Evolutionary conservation across 1,139 yeast genomes (phyloP), one percentile per base, ranked within the genome.

Genomic region (Taiozyma sp.): DNA sequence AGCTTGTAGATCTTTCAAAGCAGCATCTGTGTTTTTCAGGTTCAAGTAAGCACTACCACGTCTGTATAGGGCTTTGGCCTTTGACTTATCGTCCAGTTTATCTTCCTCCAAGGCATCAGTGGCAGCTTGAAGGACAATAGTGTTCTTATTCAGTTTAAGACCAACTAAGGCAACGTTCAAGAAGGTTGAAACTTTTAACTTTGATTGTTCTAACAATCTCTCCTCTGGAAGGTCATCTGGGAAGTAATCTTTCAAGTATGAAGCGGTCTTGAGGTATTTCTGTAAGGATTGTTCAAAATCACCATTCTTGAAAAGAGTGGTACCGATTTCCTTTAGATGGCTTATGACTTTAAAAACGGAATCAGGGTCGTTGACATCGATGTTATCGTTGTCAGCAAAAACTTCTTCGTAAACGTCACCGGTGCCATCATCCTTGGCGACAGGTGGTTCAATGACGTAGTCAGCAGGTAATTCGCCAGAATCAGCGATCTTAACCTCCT

Each of bases 381-480:
- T 80, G 47, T 72, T 75, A 52, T 80, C 83, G 62, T 89, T 91
- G 64, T 88, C 96, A 44, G 80, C 84, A 53, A 91, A 74, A 24
- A 76, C 75, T 48, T 85, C 95, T 65, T 88, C 97, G 65, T 84
- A 90, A 40, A 75, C 69, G 65, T 91, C 98, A 21, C 97, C 97
- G 28, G 89, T 85, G 21, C 88, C 91, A 63, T 88, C 97, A 58
- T 83, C 88, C 19, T 69, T 66, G 45, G 71, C 67, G 56, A 68
- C 62, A 34, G 71, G 58, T 45, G 74, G 70, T 45, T 67, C 66
- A 7, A 76, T 68, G n/a, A 59, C 71, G 58, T 79, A 81, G 55
- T 83, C 90, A 11, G 70, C 71, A 11, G 88, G 81, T 55, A 88
- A 71, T 59, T 82, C 83, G 41, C 97, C 97, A 73, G 89, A 84